Evolutionary conservation across 495 filamentous ascomycete genomes (phyloP).

Genomic region (Hyaloscypha hepaticicola): DNA sequence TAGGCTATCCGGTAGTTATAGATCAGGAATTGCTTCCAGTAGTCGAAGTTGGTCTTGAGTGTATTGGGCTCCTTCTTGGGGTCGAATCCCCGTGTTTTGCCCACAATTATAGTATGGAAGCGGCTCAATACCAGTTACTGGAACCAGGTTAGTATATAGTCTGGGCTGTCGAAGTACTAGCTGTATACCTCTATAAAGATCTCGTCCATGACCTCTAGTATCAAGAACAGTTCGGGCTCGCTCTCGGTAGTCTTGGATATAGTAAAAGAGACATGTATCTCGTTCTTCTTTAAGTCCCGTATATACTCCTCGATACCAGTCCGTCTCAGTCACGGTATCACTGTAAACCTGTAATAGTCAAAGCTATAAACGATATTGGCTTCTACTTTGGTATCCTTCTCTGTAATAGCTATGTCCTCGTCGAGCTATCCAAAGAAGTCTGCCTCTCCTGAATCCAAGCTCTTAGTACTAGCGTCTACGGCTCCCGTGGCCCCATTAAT

Average conservation of each 20-base stretch:
- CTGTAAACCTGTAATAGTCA: constrained; percentile 1
- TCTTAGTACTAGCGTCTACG: too few species aligned
- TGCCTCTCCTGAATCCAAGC: too few species aligned
- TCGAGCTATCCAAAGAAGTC: too few species aligned
- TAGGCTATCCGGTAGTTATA: constrained; percentile 11
- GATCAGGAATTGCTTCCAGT: too few species aligned
- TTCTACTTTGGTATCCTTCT: neutral
- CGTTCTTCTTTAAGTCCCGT: constrained; percentile 13
- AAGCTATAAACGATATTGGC: constrained; percentile 1
- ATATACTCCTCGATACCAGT: constrained; percentile 15
- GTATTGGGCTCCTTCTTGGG: too few species aligned
- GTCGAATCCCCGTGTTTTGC: neutral
- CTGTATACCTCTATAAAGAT: neutral
- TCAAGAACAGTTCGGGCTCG: constrained; percentile 14
- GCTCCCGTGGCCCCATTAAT: constrained; percentile 1
- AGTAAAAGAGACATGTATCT: constrained; percentile 14
- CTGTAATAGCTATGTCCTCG: constrained; percentile 5
- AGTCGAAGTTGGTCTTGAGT: too few species aligned
- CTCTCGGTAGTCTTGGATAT: constrained; percentile 14
- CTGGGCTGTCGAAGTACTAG: constrained; percentile 3
- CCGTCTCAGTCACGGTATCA: constrained; percentile 9
- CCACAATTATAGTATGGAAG: neutral
- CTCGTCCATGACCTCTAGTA: constrained; percentile 6
- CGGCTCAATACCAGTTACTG: constrained; percentile 8
- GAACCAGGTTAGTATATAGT: constrained; percentile 13